Conservation (phyloP, 2,329 filamentous ascomycete species). For the Monosporascus sp. region DNA sequence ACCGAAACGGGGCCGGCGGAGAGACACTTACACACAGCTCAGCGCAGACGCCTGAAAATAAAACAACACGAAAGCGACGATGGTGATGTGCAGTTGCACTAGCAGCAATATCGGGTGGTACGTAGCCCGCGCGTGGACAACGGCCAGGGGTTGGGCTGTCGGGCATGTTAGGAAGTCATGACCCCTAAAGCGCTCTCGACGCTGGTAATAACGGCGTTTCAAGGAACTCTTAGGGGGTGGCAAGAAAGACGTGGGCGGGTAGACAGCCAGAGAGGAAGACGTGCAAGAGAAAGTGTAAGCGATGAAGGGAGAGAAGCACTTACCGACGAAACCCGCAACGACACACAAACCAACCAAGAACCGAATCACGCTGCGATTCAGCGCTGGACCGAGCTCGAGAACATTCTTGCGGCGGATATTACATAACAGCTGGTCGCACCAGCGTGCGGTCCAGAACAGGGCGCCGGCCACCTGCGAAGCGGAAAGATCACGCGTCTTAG, state of each 20-base stretch:
- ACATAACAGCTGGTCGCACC: background rate
- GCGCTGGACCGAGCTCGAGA: no score
- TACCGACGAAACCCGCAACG: background rate
- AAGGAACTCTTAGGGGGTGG: no score
- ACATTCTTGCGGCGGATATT: no score
- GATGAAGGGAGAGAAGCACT: background rate
- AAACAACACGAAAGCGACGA: background rate
- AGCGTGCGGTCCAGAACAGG: background rate
- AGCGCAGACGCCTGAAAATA: background rate
- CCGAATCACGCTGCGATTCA: background rate
- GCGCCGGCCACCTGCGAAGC: background rate
- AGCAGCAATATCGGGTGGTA: background rate
- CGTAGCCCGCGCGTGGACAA: background rate
- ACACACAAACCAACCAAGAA: background rate
- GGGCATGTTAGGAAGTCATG: no score
- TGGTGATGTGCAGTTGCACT: background rate
- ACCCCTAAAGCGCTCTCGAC: no score
- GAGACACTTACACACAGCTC: background rate
- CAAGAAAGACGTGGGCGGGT: no score
- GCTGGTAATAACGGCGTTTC: no score
- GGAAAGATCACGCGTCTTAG: no score
- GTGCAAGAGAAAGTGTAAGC: no score
- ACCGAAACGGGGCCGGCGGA: no score
- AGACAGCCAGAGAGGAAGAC: background rate
- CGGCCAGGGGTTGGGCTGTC: background rate